phyloP scores from a whole-genome alignment of 140 eudicot species.

The Oenanthe javanica region DNA sequence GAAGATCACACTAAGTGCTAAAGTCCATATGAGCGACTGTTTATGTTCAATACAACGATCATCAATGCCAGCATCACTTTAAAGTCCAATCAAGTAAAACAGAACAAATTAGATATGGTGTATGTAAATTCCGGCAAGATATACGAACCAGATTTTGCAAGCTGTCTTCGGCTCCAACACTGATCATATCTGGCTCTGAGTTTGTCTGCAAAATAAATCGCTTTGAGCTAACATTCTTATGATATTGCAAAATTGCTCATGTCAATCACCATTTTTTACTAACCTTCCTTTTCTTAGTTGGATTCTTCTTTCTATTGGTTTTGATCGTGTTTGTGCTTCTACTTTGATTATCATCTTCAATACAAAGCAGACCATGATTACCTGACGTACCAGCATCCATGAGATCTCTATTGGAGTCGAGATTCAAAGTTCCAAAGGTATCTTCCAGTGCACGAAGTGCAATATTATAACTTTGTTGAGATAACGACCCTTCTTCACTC shows the following conservation, averaged over 20 bases:
- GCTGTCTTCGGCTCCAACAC: conserved; percentile 58
- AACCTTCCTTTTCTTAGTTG: conserved; percentile 81
- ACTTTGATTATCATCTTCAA: conserved; percentile 65
- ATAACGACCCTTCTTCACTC: conserved; percentile 78
- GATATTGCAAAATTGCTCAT: neutral
- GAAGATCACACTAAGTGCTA: neutral
- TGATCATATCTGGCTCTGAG: conserved; percentile 54
- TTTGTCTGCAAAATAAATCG: conserved; percentile 31
- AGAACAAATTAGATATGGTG: neutral
- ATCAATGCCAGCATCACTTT: neutral
- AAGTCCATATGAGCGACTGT: neutral
- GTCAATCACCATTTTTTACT: conserved; percentile 1
- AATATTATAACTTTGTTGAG: conserved; percentile 61
- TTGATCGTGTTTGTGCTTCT: conserved; percentile 61
- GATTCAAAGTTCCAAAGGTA: conserved; percentile 41
- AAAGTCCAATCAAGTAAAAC: neutral
- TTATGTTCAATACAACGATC: neutral
- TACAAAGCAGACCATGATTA: conserved; percentile 43
- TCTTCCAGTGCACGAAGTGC: conserved; percentile 67
- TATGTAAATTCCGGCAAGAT: conserved; percentile 5
- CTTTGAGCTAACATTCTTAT: neutral
- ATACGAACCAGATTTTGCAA: conserved; percentile 60
- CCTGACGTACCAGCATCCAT: conserved; percentile 53
- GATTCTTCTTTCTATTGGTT: conserved; percentile 61
- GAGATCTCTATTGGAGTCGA: conserved; percentile 56